Evolutionary conservation across 345 rosid genomes (phyloP), one percentile per base, ranked within the genome.

Genomic region (Gossypium sturtianum): DNA sequence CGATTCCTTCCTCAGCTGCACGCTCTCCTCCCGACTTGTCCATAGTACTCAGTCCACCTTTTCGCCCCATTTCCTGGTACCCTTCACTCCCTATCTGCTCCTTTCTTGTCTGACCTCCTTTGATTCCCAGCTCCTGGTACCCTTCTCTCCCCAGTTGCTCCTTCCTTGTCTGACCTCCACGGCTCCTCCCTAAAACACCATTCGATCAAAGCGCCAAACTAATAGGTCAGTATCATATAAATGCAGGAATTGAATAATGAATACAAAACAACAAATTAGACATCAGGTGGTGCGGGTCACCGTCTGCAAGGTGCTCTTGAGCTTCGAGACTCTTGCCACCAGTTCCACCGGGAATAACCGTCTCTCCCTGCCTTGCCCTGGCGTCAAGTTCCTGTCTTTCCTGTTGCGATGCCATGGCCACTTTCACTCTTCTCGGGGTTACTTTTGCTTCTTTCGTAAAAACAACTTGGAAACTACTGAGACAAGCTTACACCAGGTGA

Each of bases 241-340:
- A n/a, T 9, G 48, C 25, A 43, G 19, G 19, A 6, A 60, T 27
- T 27, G 12, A 57, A 20, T 20, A 53, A 2, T 4, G 38, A 34
- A 4, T 34, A 34, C 41, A 5, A 34, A 34, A 57, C 2, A 57
- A 57, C 13, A 25, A 19, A 7, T n/a, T 6, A 58, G 15, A 59
- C 9, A 47, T 47, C 51, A 59, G 16, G 23, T 12, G 41, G n/a
- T 15, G 34, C 34, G 67, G 41, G 41, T 16, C 25, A 52, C 93
- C 95, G 84, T 91, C 90, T 34, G 98, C 94, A 9, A 93, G 93
- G 83, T 93, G 88, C 43, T 88, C 91, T 76, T 88, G 97, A 71
- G 98, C 97, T 82, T 88, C 96, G 0, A 90, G 93, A 88, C 93
- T 91, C 77, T 87, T 93, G 67, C 98, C 96, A 1, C 97, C 96